Evolutionary conservation across 352 stramenopile species (phyloP).

Genomic region (Phytophthora sp.): DNA sequence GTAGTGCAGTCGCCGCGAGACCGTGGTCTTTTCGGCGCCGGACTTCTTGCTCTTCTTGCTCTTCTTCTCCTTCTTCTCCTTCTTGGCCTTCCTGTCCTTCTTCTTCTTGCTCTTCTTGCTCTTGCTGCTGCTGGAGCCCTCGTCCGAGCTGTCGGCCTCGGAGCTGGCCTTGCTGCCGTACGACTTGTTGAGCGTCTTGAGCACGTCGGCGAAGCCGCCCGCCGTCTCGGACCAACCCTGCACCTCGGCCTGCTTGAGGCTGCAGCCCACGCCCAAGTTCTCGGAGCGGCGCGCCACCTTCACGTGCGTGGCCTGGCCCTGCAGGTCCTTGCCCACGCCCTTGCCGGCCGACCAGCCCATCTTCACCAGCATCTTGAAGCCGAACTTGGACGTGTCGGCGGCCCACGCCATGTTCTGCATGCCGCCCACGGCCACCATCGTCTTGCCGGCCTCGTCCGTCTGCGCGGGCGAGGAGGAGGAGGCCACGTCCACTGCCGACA

Average conservation of each 20-base stretch:
- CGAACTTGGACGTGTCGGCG: conserved; percentile 92
- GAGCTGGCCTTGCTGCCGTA: conserved; percentile 59
- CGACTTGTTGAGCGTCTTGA: conserved; percentile 86
- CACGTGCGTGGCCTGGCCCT: conserved; percentile 88
- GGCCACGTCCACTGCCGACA: conserved; percentile 36
- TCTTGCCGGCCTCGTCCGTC: conserved; percentile 41
- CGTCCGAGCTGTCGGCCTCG: conserved; percentile 35
- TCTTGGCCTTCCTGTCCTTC: conserved; percentile 48
- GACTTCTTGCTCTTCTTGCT: conserved; percentile 70
- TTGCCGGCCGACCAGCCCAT: conserved; percentile 96
- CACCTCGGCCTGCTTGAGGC: conserved; percentile 88
- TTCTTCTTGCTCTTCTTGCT: conserved; percentile 43
- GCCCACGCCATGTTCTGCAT: conserved; percentile 92
- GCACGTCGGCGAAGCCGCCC: conserved; percentile 81
- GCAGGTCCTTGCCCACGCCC: conserved; percentile 93
- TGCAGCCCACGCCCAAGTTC: conserved; percentile 92
- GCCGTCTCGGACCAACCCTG: conserved; percentile 87
- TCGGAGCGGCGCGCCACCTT: conserved; percentile 89
- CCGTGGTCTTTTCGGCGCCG: conserved; percentile 37
- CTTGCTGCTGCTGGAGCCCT: conserved; percentile 24
- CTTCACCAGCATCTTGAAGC: conserved; percentile 95
- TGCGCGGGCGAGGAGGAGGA: conserved; percentile 24
- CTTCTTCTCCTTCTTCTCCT: conserved; percentile 69
- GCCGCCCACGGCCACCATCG: conserved; percentile 82
- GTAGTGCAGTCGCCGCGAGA: conserved; percentile 80